Evolutionary conservation across 2,329 filamentous ascomycete species (phyloP).

Genomic region (Leptodontidium sp.): DNA sequence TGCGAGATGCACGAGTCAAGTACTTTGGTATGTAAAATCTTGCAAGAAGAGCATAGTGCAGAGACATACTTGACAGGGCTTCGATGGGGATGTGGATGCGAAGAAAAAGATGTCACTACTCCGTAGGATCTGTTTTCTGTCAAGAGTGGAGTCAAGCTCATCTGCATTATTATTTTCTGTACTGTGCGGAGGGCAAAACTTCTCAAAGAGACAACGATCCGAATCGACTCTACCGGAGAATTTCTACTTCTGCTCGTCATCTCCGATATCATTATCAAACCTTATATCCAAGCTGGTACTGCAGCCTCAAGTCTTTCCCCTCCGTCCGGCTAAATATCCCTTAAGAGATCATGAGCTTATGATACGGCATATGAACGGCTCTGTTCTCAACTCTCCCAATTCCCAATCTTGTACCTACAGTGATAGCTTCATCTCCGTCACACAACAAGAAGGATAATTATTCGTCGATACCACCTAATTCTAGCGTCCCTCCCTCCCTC

Average conservation of each 20-base stretch:
- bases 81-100: neutral
- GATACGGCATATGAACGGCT: neutral
- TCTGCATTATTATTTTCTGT: neutral
- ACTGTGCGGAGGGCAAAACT: neutral
- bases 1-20: constrained; percentile 5
- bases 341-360: constrained; percentile 2
- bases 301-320: no score
- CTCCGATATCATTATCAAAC: constrained; percentile 1
- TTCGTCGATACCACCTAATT: neutral
- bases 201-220: neutral
- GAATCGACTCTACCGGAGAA: no score
- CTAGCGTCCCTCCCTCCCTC: neutral
- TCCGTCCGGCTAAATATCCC: no score
- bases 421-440: no score
- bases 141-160: constrained; percentile 2
- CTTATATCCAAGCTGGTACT: constrained; percentile 2
- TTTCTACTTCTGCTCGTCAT: neutral
- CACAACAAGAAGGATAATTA: no score
- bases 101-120: neutral
- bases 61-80: neutral
- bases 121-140: no score
- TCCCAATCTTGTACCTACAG: no score
- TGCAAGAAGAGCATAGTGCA: neutral
- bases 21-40: constrained; percentile 17
- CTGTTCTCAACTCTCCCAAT: neutral